A percentile compares a stretch with the other conserved stretches of the same genome.
Evolutionary conservation across 345 rosid genomes (phyloP).

Genomic region (Pseudoturritis turrita): DNA sequence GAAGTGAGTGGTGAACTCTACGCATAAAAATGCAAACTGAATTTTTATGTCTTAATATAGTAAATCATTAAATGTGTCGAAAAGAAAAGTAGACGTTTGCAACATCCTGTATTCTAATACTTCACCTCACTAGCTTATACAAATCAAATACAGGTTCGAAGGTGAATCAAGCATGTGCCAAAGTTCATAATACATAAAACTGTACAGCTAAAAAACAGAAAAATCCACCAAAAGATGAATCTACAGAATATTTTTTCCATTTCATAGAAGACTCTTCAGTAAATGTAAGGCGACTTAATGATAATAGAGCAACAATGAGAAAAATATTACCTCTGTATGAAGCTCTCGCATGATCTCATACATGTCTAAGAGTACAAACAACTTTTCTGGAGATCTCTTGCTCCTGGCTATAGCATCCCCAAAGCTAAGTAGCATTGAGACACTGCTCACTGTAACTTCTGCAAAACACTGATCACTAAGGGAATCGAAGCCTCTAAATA

Average conservation of each 20-base stretch:
- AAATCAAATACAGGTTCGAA: neutral
- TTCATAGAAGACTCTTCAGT: neutral
- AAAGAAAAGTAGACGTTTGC: neutral
- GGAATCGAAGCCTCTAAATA: conserved; percentile 81
- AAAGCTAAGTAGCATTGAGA: conserved; percentile 93
- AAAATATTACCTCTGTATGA: conserved; percentile 74
- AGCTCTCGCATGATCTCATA: conserved; percentile 97
- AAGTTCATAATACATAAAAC: neutral
- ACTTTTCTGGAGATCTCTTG: conserved; percentile 97
- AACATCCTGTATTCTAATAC: neutral
- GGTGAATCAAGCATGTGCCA: neutral
- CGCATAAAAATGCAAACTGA: neutral
- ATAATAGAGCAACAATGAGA: neutral
- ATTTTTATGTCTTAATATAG: neutral
- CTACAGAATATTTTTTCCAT: neutral
- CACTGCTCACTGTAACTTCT: conserved; percentile 74
- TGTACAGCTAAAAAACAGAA: neutral
- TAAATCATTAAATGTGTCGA: neutral
- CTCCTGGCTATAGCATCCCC: conserved; percentile 97
- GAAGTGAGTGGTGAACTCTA: neutral
- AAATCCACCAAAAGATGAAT: neutral
- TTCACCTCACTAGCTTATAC: neutral
- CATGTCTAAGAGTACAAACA: conserved; percentile 97
- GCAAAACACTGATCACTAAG: conserved; percentile 92
- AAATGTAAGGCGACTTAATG: neutral